Evolutionary conservation across 78 protist species (phyloP).

Genomic region (slime mould (Dictyostelium discoideum)): DNA sequence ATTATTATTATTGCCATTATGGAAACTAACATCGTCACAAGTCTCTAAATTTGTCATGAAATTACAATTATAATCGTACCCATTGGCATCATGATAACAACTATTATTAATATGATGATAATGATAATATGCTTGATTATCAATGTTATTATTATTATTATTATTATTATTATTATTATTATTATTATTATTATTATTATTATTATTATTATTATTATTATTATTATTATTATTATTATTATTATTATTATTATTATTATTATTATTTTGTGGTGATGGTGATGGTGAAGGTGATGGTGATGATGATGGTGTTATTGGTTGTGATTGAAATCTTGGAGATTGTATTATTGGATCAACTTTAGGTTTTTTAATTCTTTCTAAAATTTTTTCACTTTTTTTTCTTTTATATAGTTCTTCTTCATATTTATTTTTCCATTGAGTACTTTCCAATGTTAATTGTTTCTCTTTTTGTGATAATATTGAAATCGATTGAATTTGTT

Average conservation of each 20-base stretch:
- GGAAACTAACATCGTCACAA: constrained; percentile 17
- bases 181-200: not conserved
- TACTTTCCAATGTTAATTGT: constrained; percentile 27
- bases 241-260: not conserved
- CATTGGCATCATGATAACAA: not conserved
- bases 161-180: not conserved
- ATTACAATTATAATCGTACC: not conserved
- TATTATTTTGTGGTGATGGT: not conserved
- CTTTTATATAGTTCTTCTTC: constrained; percentile 74
- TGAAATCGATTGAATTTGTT: constrained; percentile 40
- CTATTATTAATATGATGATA: not conserved
- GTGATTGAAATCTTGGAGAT: not conserved
- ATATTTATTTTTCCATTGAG: constrained; percentile 73
- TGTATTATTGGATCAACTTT: not conserved
- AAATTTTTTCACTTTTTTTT: constrained; percentile 68
- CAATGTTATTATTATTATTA: not conserved
- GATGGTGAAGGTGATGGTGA: not conserved
- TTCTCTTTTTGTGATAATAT: constrained; percentile 34
- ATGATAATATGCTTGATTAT: not conserved
- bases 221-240: not conserved
- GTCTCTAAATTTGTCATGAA: constrained; percentile 1
- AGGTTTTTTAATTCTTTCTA: constrained; percentile 60
- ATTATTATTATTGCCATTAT: not conserved
- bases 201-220: not conserved
- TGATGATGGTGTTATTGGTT: not conserved